Conservation (phyloP, 768 basidiomycete genomes). For the Mycena chlorophos region DNA sequence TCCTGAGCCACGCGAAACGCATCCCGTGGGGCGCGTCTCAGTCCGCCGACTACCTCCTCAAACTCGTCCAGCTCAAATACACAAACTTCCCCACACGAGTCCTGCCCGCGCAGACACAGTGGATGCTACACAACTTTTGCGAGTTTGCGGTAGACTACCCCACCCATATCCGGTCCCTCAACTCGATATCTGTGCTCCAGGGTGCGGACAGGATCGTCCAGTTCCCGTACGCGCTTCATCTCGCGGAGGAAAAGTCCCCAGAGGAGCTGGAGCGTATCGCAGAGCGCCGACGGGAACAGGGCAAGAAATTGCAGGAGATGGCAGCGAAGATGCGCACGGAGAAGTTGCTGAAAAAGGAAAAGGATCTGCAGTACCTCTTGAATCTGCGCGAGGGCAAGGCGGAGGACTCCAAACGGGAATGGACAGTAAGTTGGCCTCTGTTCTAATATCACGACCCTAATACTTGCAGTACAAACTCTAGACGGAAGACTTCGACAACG, state of each 20-base stretch:
- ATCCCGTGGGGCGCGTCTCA: slow-evolving; percentile 95
- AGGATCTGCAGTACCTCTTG: slow-evolving; percentile 63
- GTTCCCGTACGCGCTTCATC: slow-evolving; percentile 75
- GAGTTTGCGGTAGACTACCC: slow-evolving; percentile 81
- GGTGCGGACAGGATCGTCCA: slow-evolving; percentile 74
- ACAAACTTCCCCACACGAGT: slow-evolving; percentile 88
- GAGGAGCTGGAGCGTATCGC: slow-evolving; percentile 79
- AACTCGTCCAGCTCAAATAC: slow-evolving; percentile 93
- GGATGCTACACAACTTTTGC: slow-evolving; percentile 88
- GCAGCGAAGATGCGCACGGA: slow-evolving; percentile 83
- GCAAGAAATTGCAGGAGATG: slow-evolving; percentile 85
- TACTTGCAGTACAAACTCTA: slow-evolving; percentile 53
- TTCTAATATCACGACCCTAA: slow-evolving; percentile 5
- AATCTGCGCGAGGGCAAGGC: slow-evolving; percentile 63
- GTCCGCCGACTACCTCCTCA: slow-evolving; percentile 87
- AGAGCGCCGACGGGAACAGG: slow-evolving; percentile 85
- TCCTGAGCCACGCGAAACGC: slow-evolving; percentile 84
- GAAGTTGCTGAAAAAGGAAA: slow-evolving; percentile 80
- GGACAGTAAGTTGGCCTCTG: slow-evolving; percentile 50
- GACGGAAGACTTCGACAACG: slow-evolving; percentile 73
- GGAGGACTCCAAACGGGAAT: slow-evolving; percentile 70
- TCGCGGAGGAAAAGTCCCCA: slow-evolving; percentile 82
- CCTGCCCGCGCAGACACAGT: slow-evolving; percentile 78
- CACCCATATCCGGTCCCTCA: slow-evolving; percentile 62
- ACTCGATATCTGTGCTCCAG: slow-evolving; percentile 64